These are phyloP conservation scores for Trichocladium antarcticum DNA, from an alignment of 495 filamentous ascomycete species.

Conservation along the genomic window DNA sequence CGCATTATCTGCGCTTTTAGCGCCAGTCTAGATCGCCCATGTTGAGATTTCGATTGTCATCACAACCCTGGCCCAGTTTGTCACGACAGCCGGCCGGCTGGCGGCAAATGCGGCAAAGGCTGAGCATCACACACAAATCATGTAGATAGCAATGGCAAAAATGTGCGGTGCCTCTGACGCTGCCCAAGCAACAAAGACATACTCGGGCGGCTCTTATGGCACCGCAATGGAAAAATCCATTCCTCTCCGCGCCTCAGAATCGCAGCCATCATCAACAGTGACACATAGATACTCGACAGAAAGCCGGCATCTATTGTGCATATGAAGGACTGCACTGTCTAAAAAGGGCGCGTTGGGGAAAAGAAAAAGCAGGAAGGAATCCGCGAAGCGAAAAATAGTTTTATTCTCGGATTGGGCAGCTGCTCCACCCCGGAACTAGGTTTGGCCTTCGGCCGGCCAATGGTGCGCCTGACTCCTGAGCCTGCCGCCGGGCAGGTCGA, in stretches of 20 bases:
- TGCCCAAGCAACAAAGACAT: conserved; percentile 63
- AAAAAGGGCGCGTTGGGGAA: conserved; percentile 59
- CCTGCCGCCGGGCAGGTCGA: too few relatives aligned
- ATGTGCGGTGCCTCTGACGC: conserved; percentile 86
- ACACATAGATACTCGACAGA: conserved; percentile 53
- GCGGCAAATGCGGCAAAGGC: neutral
- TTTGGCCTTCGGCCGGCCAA: conserved; percentile 17
- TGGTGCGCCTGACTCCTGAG: neutral
- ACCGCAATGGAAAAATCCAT: conserved; percentile 40
- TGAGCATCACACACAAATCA: too few relatives aligned
- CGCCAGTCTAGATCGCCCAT: too few relatives aligned
- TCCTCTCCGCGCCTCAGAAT: conserved; percentile 77
- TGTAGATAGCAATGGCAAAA: neutral
- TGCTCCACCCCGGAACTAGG: conserved; percentile 12
- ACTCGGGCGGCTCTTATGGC: conserved; percentile 88
- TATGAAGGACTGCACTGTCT: conserved; percentile 81
- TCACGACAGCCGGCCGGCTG: neutral
- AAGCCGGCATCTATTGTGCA: conserved; percentile 48
- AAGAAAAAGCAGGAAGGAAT: conserved; percentile 24
- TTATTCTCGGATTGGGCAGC: conserved; percentile 1
- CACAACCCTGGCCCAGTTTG: too few relatives aligned
- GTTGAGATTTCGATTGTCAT: too few relatives aligned
- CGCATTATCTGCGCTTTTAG: too few relatives aligned
- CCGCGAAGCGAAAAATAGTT: neutral
- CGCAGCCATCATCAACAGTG: conserved; percentile 58